phyloP scores from a whole-genome alignment of 2,329 filamentous ascomycete genomes.

The Cadophora luteo-olivacea region DNA sequence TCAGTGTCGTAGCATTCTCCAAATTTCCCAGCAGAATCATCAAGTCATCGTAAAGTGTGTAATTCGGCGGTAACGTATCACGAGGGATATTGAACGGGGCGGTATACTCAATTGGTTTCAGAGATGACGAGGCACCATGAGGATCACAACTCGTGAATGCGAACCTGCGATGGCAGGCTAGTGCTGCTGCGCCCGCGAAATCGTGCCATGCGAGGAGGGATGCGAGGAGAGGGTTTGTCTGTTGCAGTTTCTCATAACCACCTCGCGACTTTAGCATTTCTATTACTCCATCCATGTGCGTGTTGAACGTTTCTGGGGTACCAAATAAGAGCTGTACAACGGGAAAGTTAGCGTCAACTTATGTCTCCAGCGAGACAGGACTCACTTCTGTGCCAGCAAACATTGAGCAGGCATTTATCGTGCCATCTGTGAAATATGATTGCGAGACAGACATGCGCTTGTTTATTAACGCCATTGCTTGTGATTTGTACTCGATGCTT shows the following conservation, averaged over 20 bases:
- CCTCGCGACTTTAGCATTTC: conserved; percentile 20
- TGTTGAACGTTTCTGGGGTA: conserved; percentile 18
- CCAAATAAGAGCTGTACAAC: conserved; percentile 17
- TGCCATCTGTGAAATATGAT: conserved; percentile 16
- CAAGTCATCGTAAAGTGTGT: conserved; percentile 24
- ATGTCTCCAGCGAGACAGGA: neutral
- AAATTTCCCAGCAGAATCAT: conserved; percentile 20
- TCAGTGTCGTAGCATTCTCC: conserved; percentile 17
- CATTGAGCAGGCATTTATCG: conserved; percentile 21
- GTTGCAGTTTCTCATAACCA: conserved; percentile 16
- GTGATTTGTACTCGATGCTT: conserved; percentile 12
- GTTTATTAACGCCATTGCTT: conserved; percentile 20
- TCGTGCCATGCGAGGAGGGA: conserved; percentile 24
- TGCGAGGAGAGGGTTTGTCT: conserved; percentile 19
- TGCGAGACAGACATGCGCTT: conserved; percentile 10
- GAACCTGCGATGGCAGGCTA: conserved; percentile 21
- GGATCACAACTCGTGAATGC: conserved; percentile 15
- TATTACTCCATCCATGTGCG: conserved; percentile 20
- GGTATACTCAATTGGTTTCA: conserved; percentile 12
- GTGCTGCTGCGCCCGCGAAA: conserved; percentile 20
- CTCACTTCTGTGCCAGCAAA: conserved; percentile 21
- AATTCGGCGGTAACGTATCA: conserved; percentile 16
- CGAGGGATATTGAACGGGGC: conserved; percentile 18
- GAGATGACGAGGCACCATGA: neutral
- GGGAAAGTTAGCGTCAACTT: neutral